A percentile compares a stretch with the other conserved stretches of the same genome.
Conservation (phyloP, 441 rosid species). For the Populus hybrid region DNA sequence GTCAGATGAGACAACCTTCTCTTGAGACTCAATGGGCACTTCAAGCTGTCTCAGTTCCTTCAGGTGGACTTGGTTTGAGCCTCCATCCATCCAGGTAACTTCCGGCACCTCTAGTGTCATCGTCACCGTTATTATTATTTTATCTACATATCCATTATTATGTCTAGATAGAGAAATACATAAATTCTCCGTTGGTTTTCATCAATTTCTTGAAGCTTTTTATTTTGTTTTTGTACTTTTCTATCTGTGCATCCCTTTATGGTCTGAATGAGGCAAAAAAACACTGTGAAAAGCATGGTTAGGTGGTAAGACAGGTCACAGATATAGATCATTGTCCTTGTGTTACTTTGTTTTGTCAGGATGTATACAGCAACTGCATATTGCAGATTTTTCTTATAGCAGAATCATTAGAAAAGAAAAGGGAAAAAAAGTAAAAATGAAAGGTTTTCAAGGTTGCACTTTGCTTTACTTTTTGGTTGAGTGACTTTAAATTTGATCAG, state of each 20-base stretch:
- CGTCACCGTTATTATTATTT: neutral
- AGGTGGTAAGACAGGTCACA: slow-evolving; percentile 28
- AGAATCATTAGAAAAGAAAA: neutral
- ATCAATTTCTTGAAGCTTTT: slow-evolving; percentile 11
- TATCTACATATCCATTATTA: neutral
- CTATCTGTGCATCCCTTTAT: slow-evolving; percentile 23
- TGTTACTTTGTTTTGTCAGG: slow-evolving; percentile 33
- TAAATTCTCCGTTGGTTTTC: slow-evolving; percentile 9
- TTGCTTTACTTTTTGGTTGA: neutral
- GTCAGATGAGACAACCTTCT: slow-evolving; percentile 80
- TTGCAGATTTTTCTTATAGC: slow-evolving; percentile 17
- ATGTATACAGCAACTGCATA: slow-evolving; percentile 20
- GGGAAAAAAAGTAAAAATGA: neutral
- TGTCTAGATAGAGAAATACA: neutral
- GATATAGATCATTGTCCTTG: slow-evolving; percentile 26
- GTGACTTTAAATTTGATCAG: neutral
- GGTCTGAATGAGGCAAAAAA: slow-evolving; percentile 45
- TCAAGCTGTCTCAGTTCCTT: slow-evolving; percentile 82
- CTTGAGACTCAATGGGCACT: slow-evolving; percentile 79
- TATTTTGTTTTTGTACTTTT: slow-evolving; percentile 15
- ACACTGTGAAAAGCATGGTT: slow-evolving; percentile 30
- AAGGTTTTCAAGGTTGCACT: slow-evolving; percentile 11
- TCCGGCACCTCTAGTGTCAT: neutral
- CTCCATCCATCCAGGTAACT: slow-evolving; percentile 72
- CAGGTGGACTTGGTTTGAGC: slow-evolving; percentile 70